phyloP scores from a whole-genome alignment of 2,329 filamentous ascomycete genomes.

The Diaporthe citrichinensis region DNA sequence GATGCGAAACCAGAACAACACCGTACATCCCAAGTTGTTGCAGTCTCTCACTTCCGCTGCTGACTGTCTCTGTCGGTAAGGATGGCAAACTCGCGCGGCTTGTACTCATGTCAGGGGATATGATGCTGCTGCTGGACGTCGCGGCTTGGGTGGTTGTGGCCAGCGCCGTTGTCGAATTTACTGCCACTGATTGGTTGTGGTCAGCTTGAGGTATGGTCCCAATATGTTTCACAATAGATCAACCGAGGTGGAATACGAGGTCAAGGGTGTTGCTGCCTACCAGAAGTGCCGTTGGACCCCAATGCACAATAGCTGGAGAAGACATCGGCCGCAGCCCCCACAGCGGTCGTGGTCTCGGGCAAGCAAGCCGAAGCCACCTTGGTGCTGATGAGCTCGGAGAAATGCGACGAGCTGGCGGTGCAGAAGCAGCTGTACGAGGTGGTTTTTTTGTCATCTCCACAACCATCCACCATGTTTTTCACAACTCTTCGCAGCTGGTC shows the following conservation, averaged over 20 bases:
- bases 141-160: neutral
- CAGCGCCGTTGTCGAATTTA: neutral
- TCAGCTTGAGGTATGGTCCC: neutral
- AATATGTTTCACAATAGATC: neutral
- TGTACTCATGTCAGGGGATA: neutral
- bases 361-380: constrained; percentile 31
- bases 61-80: neutral
- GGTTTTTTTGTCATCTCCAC: constrained; percentile 38
- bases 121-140: neutral
- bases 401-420: constrained; percentile 37
- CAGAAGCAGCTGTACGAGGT: constrained; percentile 44
- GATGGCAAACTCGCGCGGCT: neutral
- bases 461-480: constrained; percentile 39
- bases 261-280: neutral
- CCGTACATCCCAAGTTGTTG: neutral
- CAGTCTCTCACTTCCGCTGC: neutral
- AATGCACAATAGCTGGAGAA: constrained; percentile 6
- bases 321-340: neutral
- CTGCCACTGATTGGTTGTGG: neutral
- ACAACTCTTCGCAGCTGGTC: constrained; percentile 41
- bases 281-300: neutral
- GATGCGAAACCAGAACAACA: neutral
- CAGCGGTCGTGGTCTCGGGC: neutral
- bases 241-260: neutral
- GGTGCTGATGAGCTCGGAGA: constrained; percentile 38